phyloP scores from a whole-genome alignment of 2,329 filamentous ascomycete genomes.

The Periconia sp. region DNA sequence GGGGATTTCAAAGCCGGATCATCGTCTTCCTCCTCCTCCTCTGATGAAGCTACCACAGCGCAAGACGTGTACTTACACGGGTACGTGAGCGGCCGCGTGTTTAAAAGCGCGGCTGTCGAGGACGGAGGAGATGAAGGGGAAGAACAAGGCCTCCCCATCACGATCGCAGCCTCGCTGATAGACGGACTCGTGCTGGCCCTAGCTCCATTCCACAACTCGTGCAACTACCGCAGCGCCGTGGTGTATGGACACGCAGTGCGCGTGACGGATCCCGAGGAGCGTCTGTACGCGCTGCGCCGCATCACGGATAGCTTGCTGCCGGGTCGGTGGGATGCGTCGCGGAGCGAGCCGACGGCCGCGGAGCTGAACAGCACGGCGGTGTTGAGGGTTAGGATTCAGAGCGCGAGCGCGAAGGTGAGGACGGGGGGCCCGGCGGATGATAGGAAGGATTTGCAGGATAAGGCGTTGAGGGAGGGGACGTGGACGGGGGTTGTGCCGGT shows the following conservation, averaged over 20 bases:
- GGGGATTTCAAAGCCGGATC: constrained; percentile 45
- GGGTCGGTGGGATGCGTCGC: constrained; percentile 30
- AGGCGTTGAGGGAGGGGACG: constrained; percentile 17
- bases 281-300: constrained; percentile 29
- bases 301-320: constrained; percentile 40
- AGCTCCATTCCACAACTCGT: constrained; percentile 39
- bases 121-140: constrained; percentile 26
- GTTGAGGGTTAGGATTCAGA: constrained; percentile 26
- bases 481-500: constrained; percentile 43
- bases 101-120: constrained; percentile 40
- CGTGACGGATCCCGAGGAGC: constrained; percentile 24
- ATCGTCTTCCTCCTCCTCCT: too few relatives aligned
- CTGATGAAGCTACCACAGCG: constrained; percentile 49
- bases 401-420: constrained; percentile 38
- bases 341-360: constrained; percentile 30
- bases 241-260: constrained; percentile 31
- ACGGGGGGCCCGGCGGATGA: constrained; percentile 38
- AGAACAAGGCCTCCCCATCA: constrained; percentile 35
- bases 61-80: constrained; percentile 40
- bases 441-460: constrained; percentile 32
- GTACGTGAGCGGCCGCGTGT: constrained; percentile 60
- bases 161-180: constrained; percentile 30
- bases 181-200: constrained; percentile 39
- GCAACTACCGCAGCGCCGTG: constrained; percentile 39
- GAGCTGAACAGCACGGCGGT: constrained; percentile 35